A percentile compares a stretch with the other conserved stretches of the same genome.
phyloP scores from a whole-genome alignment of 768 basidiomycete species.

The Ramaria rubella region DNA sequence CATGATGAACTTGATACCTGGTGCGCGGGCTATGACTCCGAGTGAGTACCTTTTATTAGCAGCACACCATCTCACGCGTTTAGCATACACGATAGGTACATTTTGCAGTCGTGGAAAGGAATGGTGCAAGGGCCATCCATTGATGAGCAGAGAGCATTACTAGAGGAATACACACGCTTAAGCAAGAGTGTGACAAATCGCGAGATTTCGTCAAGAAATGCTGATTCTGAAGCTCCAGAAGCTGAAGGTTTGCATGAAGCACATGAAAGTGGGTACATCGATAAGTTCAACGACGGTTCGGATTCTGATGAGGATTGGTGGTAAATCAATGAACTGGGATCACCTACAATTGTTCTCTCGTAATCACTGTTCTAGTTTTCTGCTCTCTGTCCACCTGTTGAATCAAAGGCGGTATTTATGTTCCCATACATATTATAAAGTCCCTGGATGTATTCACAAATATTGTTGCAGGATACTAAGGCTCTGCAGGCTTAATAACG shows the following conservation, averaged over 20 bases:
- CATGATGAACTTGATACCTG: not conserved
- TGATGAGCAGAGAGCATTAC: constrained; percentile 6
- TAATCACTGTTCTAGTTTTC: too few species aligned
- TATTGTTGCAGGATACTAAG: too few species aligned
- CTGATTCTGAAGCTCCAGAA: not conserved
- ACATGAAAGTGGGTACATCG: not conserved
- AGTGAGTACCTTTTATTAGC: not conserved
- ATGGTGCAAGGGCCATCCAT: constrained; percentile 5
- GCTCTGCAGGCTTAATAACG: not conserved
- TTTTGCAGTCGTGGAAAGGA: constrained; percentile 7
- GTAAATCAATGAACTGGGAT: not conserved
- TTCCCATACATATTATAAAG: too few species aligned
- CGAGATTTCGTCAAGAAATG: not conserved
- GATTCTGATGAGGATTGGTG: not conserved
- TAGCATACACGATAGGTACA: not conserved
- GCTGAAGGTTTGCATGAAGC: not conserved
- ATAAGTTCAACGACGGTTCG: not conserved
- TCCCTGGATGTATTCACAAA: too few species aligned
- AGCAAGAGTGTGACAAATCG: not conserved
- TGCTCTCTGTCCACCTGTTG: too few species aligned
- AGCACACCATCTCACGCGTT: not conserved
- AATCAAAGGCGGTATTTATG: too few species aligned
- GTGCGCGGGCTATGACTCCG: not conserved
- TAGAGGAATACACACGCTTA: not conserved
- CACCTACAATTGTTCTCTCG: too few species aligned